Percentiles rank a stretch among this genome's conserved stretches.
Conservation (phyloP, 371 early-diverging fungal genomes). For the Lichtheimia ornata region DNA sequence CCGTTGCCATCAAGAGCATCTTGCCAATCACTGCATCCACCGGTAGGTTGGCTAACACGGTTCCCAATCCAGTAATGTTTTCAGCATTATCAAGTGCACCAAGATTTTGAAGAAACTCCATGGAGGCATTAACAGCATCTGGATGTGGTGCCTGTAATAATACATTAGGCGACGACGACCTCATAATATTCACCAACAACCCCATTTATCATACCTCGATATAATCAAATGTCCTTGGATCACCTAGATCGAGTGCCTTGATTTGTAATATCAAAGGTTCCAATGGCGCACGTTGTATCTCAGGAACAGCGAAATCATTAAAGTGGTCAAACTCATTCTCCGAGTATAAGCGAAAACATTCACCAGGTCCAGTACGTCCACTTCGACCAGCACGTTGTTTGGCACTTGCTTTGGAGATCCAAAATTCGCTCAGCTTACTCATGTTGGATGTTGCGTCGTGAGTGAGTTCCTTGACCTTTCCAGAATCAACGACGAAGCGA, state of each 20-base stretch:
- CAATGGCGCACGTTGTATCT: constrained; percentile 77
- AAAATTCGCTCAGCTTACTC: constrained; percentile 67
- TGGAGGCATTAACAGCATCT: constrained; percentile 62
- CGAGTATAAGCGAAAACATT: constrained; percentile 62
- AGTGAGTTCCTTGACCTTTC: constrained; percentile 72
- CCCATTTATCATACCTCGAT: too few relatives aligned
- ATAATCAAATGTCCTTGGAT: constrained; percentile 57
- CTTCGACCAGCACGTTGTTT: constrained; percentile 88
- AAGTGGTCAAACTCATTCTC: constrained; percentile 49
- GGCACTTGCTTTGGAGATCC: constrained; percentile 74
- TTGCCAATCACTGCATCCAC: constrained; percentile 89
- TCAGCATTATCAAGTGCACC: constrained; percentile 58
- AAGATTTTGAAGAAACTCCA: constrained; percentile 59
- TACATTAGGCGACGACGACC: too few relatives aligned
- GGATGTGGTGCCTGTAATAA: constrained; percentile 50
- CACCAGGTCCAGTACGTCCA: constrained; percentile 82
- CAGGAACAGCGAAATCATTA: constrained; percentile 61
- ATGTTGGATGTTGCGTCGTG: constrained; percentile 52
- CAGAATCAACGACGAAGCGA: constrained; percentile 76
- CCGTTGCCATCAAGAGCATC: constrained; percentile 73
- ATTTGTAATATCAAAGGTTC: constrained; percentile 79
- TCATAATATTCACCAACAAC: too few relatives aligned
- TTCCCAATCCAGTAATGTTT: constrained; percentile 81
- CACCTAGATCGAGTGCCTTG: constrained; percentile 64
- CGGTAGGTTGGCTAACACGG: constrained; percentile 81